Base-by-base conservation (phyloP, 2,329 filamentous ascomycete genomes). In the Fusarium robinianum region DNA sequence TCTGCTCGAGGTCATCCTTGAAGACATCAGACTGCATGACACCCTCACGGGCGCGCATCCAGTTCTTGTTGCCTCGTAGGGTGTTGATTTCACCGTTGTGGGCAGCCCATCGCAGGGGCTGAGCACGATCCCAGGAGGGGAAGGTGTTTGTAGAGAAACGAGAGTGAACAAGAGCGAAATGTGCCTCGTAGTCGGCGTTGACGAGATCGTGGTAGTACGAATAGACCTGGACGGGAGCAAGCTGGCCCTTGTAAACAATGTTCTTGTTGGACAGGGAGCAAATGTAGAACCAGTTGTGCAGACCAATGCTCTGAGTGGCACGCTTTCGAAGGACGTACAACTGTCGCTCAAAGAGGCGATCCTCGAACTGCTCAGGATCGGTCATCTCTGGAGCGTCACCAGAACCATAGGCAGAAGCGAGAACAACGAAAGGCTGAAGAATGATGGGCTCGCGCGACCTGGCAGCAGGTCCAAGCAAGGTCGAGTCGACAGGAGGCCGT, bases 31-130 rank as follows among this genome's bases (percentile, higher is more conserved):
- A 97, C 67, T 90, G 88, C 80, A 97, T 88, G 55, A 96, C 85
- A 70, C 92, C 92, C 74, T 97, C 92, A 65, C 92, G 85, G 51
- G 92, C 92, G 60, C 91, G 87, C 92, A 97, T 97, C 92, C 92
- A 97, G 74, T 97, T 97, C 80, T 97, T 97, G 77, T 97, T 97
- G 50, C 92, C 92, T 67, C 92, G 87, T 51, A 97, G 76, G 2
- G 92, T 97, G 72, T 97, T 97, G 67, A 97, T 97, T 74, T 97
- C 92, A 78, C 92, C 92, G 69, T 97, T 97, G 77, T 97, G 92
- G 63, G 92, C 92, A 55, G 91, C 91, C 92, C 92, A 97, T 72
- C 92, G 84, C 55, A 97, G 76, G 53, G 92, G 92, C 75, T 97
- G 92, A 50, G 92, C 94, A 74, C 92, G 88, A 71, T 97, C 94